Base-by-base conservation (phyloP, 805 yeast genomes). In the Ogataea minuta region DNA sequence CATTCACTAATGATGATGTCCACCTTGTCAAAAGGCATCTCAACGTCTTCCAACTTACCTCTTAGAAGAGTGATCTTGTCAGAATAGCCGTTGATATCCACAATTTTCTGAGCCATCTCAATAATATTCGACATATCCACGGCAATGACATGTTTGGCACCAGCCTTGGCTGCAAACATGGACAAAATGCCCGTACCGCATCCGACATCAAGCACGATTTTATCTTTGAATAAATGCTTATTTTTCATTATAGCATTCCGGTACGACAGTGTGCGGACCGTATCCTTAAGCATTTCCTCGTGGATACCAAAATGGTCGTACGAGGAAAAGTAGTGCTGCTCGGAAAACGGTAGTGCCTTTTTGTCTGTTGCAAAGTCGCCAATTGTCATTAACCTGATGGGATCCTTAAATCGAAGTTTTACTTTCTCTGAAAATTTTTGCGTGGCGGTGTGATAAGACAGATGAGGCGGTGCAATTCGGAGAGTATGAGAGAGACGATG, bases 131-230 rank as follows among this genome's bases (percentile, higher is more conserved):
- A 88, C 90, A 90, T 89, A 66, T 93, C 99, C 39, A 93, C 97
- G 34, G 95, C 95, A 63, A 89, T 84, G 38, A 93, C 99, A 60
- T 89, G 97, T 63, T 89, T 88, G 48, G 99, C 99, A 50, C 99
- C 99, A n/a, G 97, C 95, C 59, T 82, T 83, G 35, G 91, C 96
- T 12, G 98, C 98, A 72, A 93, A 93, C 96, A 93, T 87, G 17
- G 97, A 90, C 47, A 93, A 69, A 51, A 93, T 89, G 53, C 99
- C 99, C 14, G 99, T 93, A 52, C 99, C 99, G 66, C 99, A 95
- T 34, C 99, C 99, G 42, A 93, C 99, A 67, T 93, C 99, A 42
- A 93, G 71, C 6, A 93, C 99, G 45, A 91, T 68, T 70, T 93
- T 93, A 65, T 81, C 97, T 63, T 89, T 88, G 72, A 93, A 91